Evolutionary conservation across 2,329 filamentous ascomycete species (phyloP).

Genomic region (Paecilomyces niveus): DNA sequence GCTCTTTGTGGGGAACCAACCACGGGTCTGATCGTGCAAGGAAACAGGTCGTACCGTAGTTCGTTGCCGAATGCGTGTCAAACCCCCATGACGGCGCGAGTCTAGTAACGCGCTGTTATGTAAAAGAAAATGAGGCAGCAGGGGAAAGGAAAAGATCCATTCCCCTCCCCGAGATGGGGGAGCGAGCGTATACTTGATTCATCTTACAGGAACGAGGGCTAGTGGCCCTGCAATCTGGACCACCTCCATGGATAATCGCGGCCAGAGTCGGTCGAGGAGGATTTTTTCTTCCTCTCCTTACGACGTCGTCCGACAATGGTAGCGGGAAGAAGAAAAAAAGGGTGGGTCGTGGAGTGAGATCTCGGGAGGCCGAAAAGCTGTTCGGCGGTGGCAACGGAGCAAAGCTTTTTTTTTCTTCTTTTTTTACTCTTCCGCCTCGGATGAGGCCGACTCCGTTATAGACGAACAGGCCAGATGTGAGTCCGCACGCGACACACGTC

Average conservation of each 20-base stretch:
- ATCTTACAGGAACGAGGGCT: background rate
- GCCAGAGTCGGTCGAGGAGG: background rate
- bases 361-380: conserved; percentile 10
- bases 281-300: background rate
- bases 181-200: background rate
- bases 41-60: background rate
- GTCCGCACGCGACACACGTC: background rate
- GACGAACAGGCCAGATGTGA: background rate
- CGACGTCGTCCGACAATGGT: background rate
- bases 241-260: background rate
- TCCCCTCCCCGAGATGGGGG: background rate
- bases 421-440: background rate
- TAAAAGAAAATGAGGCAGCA: background rate
- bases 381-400: background rate
- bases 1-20: background rate
- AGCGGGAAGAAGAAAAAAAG: background rate
- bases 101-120: background rate
- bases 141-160: background rate
- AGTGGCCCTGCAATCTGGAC: too few relatives aligned
- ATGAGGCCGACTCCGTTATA: background rate
- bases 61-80: background rate
- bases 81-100: background rate
- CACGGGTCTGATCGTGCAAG: background rate
- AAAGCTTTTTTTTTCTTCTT: background rate
- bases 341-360: conserved; percentile 4